Percentiles rank a stretch among this genome's conserved stretches.
Conservation (phyloP, 192 early-diverging fungal species). For the Rhizophagus prolifer region DNA sequence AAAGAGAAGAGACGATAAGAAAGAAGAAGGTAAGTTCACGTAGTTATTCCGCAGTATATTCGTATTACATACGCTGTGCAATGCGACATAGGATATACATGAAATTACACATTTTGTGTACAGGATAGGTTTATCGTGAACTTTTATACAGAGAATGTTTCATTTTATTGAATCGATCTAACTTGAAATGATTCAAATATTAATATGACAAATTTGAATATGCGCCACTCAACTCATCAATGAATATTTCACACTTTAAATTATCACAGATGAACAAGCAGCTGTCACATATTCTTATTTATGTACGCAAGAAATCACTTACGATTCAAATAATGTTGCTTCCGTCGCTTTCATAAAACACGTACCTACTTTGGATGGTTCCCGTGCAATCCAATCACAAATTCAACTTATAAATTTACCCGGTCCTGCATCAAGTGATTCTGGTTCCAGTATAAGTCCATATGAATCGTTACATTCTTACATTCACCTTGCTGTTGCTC, state of each 20-base stretch:
- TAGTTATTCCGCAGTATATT: background rate
- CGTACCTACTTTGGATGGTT: constrained; percentile 64
- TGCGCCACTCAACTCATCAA: no score
- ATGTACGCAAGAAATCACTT: constrained; percentile 73
- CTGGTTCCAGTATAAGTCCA: constrained; percentile 52
- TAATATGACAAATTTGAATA: background rate
- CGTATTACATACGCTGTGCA: background rate
- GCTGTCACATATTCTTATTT: constrained; percentile 49
- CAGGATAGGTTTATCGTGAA: background rate
- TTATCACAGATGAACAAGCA: constrained; percentile 16
- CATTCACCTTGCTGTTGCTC: constrained; percentile 90
- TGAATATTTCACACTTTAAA: background rate
- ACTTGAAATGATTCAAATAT: background rate
- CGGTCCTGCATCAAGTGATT: constrained; percentile 57
- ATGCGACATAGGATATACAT: background rate
- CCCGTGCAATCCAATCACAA: constrained; percentile 72
- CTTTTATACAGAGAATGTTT: background rate
- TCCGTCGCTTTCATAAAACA: constrained; percentile 83
- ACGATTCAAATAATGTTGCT: constrained; percentile 67
- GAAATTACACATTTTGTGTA: background rate
- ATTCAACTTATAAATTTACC: constrained; percentile 91
- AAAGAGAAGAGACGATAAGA: constrained; percentile 80
- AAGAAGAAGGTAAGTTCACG: constrained; percentile 44
- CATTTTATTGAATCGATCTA: background rate
- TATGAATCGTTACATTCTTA: constrained; percentile 91